A percentile compares a stretch with the other conserved stretches of the same genome.
phyloP scores from a whole-genome alignment of 2,329 filamentous ascomycete genomes.

The Arthrocladium fulminans region DNA sequence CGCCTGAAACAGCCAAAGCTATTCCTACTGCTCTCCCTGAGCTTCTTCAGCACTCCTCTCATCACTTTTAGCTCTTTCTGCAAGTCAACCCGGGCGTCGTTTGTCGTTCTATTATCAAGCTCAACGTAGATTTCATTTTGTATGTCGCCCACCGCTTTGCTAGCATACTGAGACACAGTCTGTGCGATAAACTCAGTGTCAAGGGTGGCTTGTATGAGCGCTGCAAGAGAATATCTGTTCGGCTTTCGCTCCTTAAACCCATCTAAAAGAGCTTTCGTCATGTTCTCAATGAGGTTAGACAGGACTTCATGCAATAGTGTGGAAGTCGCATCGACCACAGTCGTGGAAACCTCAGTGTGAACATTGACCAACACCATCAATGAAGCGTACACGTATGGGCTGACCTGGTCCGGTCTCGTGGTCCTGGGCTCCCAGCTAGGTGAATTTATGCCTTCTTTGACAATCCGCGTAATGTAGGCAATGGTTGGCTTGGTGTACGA shows the following conservation, averaged over 20 bases:
- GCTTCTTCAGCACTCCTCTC: constrained; percentile 73
- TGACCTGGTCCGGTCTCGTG: constrained; percentile 60
- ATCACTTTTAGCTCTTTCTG: constrained; percentile 86
- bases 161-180: constrained; percentile 82
- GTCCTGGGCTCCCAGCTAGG: constrained; percentile 60
- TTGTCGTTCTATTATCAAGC: constrained; percentile 79
- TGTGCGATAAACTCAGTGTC: constrained; percentile 96
- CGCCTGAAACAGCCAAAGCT: constrained; percentile 83
- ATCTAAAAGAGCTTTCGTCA: constrained; percentile 68
- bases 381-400: constrained; percentile 80
- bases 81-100: constrained; percentile 67
- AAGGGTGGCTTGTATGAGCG: constrained; percentile 91
- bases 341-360: constrained; percentile 80
- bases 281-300: constrained; percentile 75
- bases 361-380: constrained; percentile 80
- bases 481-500: constrained; percentile 78
- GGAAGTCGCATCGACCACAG: constrained; percentile 57
- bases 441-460: constrained; percentile 62
- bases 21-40: constrained; percentile 71
- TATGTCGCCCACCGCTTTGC: constrained; percentile 66
- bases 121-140: constrained; percentile 90
- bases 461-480: constrained; percentile 57
- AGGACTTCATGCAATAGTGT: constrained; percentile 73
- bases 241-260: constrained; percentile 58
- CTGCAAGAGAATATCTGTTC: constrained; percentile 60